Evolutionary conservation across 139 green algal species (phyloP), one percentile per base, ranked within the genome.

Genomic region (Monoraphidium neglectum): DNA sequence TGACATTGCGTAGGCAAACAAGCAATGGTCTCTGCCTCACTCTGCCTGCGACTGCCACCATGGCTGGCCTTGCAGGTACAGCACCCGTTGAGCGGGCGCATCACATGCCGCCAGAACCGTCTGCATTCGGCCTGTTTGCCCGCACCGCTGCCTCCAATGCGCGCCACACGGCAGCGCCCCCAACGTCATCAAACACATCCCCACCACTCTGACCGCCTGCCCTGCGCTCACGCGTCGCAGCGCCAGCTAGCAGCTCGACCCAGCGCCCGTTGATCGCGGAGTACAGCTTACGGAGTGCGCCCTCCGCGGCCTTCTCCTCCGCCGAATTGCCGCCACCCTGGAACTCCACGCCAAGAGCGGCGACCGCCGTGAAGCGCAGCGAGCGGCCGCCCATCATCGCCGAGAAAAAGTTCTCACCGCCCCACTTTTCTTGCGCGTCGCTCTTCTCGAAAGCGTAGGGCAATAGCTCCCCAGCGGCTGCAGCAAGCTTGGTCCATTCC

Each of bases 401-500:
- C 1, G 49, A 0, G n/a, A 87, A 87, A 32, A 87, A 54, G 54
- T 87, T 87, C 38, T 87, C 82, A 1, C 82, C 40, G 33, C 82
- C 82, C 62, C 66, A 87, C 68, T 87, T 87, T 49, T 84, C 77
- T 67, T 87, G 76, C 24, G 82, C 82, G 33, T 87, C 82, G 3
- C 26, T 26, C 68, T 87, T 85, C 68, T 85, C 78, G 46, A 85
- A 87, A 0, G 78, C 82, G 33, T 76, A 85, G 5, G 68, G 68
- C 68, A 87, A 68, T 46, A 80, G 53, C 26, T 51, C 36, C 1
- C 28, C 65, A 2, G 78, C 82, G 26, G 46, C 54, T 4, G 38
- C 5, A 12, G 82, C 43, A 40, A 53, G 79, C 15, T 1, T 1
- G 26, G 0, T 4, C 82, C 82, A 87, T 73, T 60, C 33, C 82